Base-by-base conservation (phyloP, 2,329 filamentous ascomycete genomes). In the Macrophomina tecta region DNA sequence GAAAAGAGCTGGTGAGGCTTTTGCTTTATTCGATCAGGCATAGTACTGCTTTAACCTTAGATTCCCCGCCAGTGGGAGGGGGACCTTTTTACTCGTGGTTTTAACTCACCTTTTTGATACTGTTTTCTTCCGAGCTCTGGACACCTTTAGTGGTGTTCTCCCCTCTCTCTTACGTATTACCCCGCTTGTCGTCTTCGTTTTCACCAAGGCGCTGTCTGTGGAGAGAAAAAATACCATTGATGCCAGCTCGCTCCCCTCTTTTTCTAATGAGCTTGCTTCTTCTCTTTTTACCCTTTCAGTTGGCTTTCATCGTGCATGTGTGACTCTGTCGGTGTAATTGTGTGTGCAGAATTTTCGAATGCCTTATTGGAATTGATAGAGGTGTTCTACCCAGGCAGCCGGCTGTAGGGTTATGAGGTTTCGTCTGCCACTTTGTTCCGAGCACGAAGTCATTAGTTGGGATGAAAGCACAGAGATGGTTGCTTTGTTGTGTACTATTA, bases 261-360 rank as follows among this genome's bases (percentile, higher is more conserved):
- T 23, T 23, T 23, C 11, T 32, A 32, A 9, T 14, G 28, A 36
- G 48, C 36, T 42, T n/a, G 45, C 32, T 40, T 18, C 60, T 38
- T 38, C 36, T 12, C 11, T 7, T 38, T 38, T 23, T 23, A 23
- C 23, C 23, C 23, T 23, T 42, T 28, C 5, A 40, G 46, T 49
- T 28, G 45, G 14, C 30, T 51, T 51, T 51, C 48, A 23, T 53
- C 28, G 36, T 64, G 61, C 60, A 38, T 63, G 42, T 32, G 18
- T 51, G 32, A 12, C 14, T 32, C 16, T 34, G 32, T 36, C 23
- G 23, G 38, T 45, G 23, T 30, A 76, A 23, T 23, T 23, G 76
- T 1, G 76, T 1, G 69, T 69, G 12, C 74, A 77, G 70, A 58
- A 9, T 38, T 63, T 14, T 49, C 51, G 45, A 58, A 51, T n/a